These are phyloP conservation scores for Trichoderma sp. DNA, from an alignment of 2,329 filamentous ascomycete genomes.

Conservation along the genomic window DNA sequence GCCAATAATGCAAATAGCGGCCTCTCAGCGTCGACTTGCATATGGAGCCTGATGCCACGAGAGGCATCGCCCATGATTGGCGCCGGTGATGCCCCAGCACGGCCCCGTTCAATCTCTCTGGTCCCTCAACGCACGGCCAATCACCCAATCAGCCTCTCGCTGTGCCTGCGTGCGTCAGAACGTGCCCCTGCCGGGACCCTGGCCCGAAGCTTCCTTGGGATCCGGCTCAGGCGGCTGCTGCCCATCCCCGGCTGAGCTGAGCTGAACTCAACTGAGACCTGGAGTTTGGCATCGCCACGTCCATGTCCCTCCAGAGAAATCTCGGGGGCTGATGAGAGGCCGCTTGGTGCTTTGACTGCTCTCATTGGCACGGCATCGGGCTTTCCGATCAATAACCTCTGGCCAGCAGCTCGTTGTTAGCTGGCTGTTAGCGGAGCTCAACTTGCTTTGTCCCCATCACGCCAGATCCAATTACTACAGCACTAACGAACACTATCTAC, in stretches of 20 bases:
- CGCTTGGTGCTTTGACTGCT: not conserved
- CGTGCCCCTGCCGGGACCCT: conserved; percentile 12
- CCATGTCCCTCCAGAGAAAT: not conserved
- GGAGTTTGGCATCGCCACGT: conserved; percentile 8
- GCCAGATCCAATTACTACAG: conserved; percentile 2
- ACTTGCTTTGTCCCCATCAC: not conserved
- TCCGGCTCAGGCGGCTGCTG: conserved; percentile 14
- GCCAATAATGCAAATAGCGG: not conserved
- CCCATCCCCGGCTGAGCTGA: not conserved
- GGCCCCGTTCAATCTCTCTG: conserved; percentile 15
- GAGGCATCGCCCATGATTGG: conserved; percentile 13
- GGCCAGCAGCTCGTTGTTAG: not conserved
- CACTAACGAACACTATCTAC: conserved; percentile 4
- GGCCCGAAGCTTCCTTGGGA: conserved; percentile 9
- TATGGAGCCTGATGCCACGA: not conserved
- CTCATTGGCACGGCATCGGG: not conserved
- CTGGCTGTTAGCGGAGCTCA: not conserved
- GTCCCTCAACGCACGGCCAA: conserved; percentile 2
- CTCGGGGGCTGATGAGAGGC: conserved; percentile 7
- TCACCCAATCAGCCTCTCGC: conserved; percentile 15
- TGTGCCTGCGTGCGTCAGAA: conserved; percentile 18
- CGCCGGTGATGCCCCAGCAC: not conserved
- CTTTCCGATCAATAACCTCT: not conserved
- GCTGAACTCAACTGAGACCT: conserved; percentile 9
- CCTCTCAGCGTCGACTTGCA: not conserved